These are phyloP conservation scores for Escovopsis weberi DNA, from an alignment of 2,329 filamentous ascomycete genomes.

Conservation along the genomic window DNA sequence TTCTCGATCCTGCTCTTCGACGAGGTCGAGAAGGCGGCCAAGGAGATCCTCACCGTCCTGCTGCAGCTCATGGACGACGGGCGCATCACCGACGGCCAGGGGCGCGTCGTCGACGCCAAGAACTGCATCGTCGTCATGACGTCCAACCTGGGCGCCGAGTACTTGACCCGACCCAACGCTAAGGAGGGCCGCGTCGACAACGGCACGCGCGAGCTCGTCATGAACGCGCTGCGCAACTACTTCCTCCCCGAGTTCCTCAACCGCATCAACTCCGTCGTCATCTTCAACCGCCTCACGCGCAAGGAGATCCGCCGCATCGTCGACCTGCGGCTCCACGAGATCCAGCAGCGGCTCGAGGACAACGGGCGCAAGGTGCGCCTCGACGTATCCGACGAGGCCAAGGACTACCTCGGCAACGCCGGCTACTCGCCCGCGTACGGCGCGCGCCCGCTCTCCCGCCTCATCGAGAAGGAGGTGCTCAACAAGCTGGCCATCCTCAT, in stretches of 20 bases:
- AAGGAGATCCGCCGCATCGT: constrained; percentile 90
- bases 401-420: constrained; percentile 80
- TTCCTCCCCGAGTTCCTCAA: constrained; percentile 98
- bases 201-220: constrained; percentile 76
- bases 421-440: constrained; percentile 95
- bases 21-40: constrained; percentile 96
- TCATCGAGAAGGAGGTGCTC: constrained; percentile 95
- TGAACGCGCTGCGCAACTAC: constrained; percentile 81
- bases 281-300: constrained; percentile 92
- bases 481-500: constrained; percentile 89
- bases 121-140: constrained; percentile 99
- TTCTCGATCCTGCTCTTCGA: constrained; percentile 98
- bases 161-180: constrained; percentile 63
- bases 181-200: constrained; percentile 76
- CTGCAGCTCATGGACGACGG: constrained; percentile 99
- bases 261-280: constrained; percentile 88
- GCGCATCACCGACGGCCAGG: constrained; percentile 95
- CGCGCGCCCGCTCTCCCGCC: constrained; percentile 69
- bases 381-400: constrained; percentile 68
- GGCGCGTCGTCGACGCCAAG: constrained; percentile 81
- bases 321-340: constrained; percentile 72
- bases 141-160: constrained; percentile 91
- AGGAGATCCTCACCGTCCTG: constrained; percentile 90
- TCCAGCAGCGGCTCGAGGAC: constrained; percentile 75
- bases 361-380: constrained; percentile 83